Conservation (phyloP, 306 rosid genomes). For the Cajanus cajan region DNA sequence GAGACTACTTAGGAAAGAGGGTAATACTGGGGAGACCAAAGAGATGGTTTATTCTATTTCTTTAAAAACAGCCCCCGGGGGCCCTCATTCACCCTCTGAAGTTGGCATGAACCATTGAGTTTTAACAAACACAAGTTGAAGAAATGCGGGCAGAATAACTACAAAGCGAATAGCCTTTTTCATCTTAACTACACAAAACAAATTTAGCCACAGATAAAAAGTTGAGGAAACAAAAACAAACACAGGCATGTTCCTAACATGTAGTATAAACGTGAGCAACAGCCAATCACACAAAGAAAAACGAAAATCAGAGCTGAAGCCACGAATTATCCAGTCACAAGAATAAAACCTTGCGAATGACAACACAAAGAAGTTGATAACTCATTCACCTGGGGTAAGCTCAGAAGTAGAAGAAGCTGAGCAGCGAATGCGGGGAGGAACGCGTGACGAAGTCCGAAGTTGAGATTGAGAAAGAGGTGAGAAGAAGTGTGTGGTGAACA, state of each 20-base stretch:
- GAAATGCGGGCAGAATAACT: background rate
- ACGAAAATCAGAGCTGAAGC: background rate
- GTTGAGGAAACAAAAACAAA: background rate
- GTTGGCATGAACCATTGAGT: slow-evolving; percentile 7
- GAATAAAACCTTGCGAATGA: background rate
- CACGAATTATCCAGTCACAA: background rate
- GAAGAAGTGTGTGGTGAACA: background rate
- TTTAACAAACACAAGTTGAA: background rate
- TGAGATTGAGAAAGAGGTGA: background rate
- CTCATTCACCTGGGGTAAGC: slow-evolving; percentile 33
- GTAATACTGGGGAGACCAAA: no score
- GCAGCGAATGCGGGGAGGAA: slow-evolving; percentile 19
- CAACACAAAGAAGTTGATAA: background rate
- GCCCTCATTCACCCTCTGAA: background rate
- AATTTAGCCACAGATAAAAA: background rate
- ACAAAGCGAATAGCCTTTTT: background rate
- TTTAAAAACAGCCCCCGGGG: background rate
- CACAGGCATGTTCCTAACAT: background rate
- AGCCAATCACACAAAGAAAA: background rate
- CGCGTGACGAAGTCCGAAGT: background rate
- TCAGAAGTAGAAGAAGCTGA: slow-evolving; percentile 38
- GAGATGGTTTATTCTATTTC: no score
- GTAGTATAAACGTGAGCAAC: background rate
- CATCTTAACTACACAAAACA: background rate
- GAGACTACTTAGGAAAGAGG: no score